These are phyloP conservation scores for Quercus dentata DNA, from an alignment of 306 rosid genomes.

Conservation along the genomic window DNA sequence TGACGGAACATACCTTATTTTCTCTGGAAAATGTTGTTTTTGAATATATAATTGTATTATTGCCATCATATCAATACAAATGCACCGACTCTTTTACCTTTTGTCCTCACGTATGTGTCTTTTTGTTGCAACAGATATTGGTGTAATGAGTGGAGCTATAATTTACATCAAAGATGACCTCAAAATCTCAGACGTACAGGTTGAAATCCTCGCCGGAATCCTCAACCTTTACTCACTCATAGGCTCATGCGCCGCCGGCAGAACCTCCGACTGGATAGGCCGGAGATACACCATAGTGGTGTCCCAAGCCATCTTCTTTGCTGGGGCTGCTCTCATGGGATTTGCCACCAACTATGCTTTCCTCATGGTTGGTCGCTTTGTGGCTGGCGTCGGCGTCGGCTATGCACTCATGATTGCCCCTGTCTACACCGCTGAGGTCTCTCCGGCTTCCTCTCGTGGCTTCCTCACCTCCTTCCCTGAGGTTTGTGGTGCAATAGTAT, in stretches of 20 bases:
- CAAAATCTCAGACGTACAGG: constrained; percentile 36
- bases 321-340: constrained; percentile 81
- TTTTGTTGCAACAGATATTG: constrained; percentile 49
- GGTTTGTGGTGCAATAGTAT: constrained; percentile 23
- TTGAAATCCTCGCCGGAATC: constrained; percentile 67
- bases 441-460: constrained; percentile 80
- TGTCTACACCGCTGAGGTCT: constrained; percentile 80
- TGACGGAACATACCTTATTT: no score
- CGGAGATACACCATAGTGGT: constrained; percentile 78
- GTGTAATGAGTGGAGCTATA: constrained; percentile 92
- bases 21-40: no score
- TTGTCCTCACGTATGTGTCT: neutral
- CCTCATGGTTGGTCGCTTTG: constrained; percentile 74
- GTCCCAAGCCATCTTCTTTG: constrained; percentile 60
- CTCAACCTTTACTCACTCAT: constrained; percentile 62
- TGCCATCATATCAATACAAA: no score
- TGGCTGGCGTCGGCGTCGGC: constrained; percentile 82
- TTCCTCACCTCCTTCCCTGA: constrained; percentile 83
- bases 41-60: no score
- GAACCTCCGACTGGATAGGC: constrained; percentile 91
- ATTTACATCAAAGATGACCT: constrained; percentile 56
- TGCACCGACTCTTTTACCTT: neutral
- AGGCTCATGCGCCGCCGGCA: constrained; percentile 75
- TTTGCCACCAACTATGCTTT: constrained; percentile 72
- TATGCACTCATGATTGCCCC: constrained; percentile 82